Percentiles rank a stretch among this genome's conserved stretches.
Evolutionary conservation across 106 monocot genomes (phyloP).

Genomic region (Dendrobium huoshanense): DNA sequence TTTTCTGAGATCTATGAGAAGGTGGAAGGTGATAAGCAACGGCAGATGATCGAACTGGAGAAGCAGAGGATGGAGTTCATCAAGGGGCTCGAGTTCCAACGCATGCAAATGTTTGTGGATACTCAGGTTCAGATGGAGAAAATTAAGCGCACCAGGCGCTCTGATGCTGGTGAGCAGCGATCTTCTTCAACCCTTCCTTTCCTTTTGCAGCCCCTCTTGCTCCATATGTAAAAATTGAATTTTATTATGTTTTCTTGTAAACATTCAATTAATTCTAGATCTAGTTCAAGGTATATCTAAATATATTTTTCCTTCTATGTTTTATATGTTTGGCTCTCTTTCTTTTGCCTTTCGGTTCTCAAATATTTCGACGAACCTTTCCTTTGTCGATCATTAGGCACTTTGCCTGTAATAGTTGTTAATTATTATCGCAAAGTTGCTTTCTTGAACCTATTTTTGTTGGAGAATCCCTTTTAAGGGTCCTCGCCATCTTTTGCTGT

Average conservation of each 20-base stretch:
- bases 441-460: background rate
- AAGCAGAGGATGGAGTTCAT: conserved; percentile 92
- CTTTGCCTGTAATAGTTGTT: background rate
- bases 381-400: background rate
- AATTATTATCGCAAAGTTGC: background rate
- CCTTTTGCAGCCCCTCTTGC: background rate
- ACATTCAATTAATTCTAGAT: background rate
- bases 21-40: conserved; percentile 67
- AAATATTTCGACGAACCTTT: too few species aligned
- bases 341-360: too few species aligned
- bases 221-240: background rate
- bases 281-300: background rate
- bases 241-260: background rate
- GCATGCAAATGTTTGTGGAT: conserved; percentile 86
- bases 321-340: too few species aligned
- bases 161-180: conserved; percentile 3
- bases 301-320: background rate
- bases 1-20: conserved; percentile 83
- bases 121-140: conserved; percentile 59
- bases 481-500: too few species aligned
- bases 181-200: background rate
- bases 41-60: conserved; percentile 84
- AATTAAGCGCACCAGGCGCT: conserved; percentile 28
- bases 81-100: conserved; percentile 72
- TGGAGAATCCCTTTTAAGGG: background rate